These are phyloP conservation scores for Rhizopogon vesiculosus DNA, from an alignment of 768 basidiomycete genomes.

Conservation along the genomic window DNA sequence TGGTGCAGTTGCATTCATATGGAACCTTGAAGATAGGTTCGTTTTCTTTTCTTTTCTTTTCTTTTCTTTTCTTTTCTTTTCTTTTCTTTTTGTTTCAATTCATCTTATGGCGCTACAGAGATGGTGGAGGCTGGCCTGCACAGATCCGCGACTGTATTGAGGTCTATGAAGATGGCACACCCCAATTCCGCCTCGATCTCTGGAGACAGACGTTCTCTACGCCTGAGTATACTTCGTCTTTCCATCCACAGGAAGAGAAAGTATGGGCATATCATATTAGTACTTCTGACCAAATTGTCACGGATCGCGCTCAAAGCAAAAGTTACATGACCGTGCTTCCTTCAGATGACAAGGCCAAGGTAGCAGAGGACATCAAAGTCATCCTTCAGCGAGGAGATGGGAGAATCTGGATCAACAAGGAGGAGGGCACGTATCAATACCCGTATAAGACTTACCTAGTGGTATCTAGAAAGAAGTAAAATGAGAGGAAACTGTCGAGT, in stretches of 20 bases:
- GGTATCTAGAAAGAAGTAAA: constrained; percentile 39
- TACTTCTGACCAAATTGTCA: constrained; percentile 48
- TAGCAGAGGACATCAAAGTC: constrained; percentile 44
- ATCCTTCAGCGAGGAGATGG: constrained; percentile 59
- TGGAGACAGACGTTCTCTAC: constrained; percentile 75
- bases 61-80: background rate
- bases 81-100: background rate
- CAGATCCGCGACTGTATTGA: constrained; percentile 69
- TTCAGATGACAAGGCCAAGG: constrained; percentile 49
- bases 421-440: constrained; percentile 71
- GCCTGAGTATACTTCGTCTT: constrained; percentile 51
- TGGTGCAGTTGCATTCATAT: constrained; percentile 72
- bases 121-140: constrained; percentile 67
- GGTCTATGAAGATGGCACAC: constrained; percentile 62
- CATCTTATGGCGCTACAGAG: constrained; percentile 29
- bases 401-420: constrained; percentile 72
- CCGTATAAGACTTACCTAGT: constrained; percentile 70
- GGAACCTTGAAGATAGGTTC: constrained; percentile 88
- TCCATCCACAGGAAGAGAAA: constrained; percentile 55
- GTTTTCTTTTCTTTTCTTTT: constrained; percentile 1
- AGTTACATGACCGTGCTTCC: constrained; percentile 74
- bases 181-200: constrained; percentile 73
- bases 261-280: constrained; percentile 48
- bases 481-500: background rate
- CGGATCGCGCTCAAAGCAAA: constrained; percentile 75